These are phyloP conservation scores for Crithidia thermophila DNA, from an alignment of 208 protist species.

Conservation along the genomic window DNA sequence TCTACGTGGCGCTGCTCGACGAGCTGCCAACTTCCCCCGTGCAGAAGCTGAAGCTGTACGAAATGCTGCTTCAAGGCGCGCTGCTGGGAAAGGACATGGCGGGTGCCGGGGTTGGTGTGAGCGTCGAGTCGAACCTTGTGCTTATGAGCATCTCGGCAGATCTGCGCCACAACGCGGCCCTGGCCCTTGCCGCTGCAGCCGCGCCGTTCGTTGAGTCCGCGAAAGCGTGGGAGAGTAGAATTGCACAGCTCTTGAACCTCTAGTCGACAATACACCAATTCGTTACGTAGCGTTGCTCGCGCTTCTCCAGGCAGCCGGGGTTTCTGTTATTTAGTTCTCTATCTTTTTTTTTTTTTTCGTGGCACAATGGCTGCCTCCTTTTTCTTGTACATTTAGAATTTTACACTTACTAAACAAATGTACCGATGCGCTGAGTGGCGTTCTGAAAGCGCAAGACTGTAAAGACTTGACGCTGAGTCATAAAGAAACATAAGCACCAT, in stretches of 20 bases:
- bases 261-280: too few relatives aligned
- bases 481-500: too few relatives aligned
- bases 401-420: too few relatives aligned
- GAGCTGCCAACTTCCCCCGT: slow-evolving; percentile 44
- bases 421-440: too few relatives aligned
- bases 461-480: too few relatives aligned
- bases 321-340: neutral
- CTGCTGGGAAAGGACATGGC: slow-evolving; percentile 82
- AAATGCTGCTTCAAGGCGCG: slow-evolving; percentile 71
- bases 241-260: slow-evolving; percentile 12
- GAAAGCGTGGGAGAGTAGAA: slow-evolving; percentile 34
- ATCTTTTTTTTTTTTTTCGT: neutral
- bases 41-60: slow-evolving; percentile 59
- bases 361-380: too few relatives aligned
- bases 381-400: too few relatives aligned
- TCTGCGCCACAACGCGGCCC: slow-evolving; percentile 49
- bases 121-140: slow-evolving; percentile 58
- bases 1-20: slow-evolving; percentile 78
- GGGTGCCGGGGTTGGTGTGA: slow-evolving; percentile 75
- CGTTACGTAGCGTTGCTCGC: too few relatives aligned
- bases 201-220: slow-evolving; percentile 59
- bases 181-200: slow-evolving; percentile 48
- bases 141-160: slow-evolving; percentile 76
- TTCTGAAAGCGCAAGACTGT: too few relatives aligned
- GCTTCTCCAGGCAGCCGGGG: neutral